A percentile compares a stretch with the other conserved stretches of the same genome.
These are phyloP conservation scores for Aspergillus nomiae DNA, from an alignment of 2,329 filamentous ascomycete species.

Conservation along the genomic window DNA sequence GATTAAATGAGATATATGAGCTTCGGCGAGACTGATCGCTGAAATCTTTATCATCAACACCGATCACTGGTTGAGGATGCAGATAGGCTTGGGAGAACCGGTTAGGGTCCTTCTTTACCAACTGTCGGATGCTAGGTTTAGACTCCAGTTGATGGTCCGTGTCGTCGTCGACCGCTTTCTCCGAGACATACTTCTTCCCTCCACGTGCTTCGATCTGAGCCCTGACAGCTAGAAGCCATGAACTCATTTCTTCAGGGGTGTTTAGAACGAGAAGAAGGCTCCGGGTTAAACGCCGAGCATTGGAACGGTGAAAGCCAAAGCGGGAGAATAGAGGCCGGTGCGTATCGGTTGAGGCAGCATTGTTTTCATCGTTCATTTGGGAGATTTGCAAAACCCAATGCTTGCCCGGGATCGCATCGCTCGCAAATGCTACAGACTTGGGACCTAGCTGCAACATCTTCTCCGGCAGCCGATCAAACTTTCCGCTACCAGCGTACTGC, in stretches of 20 bases:
- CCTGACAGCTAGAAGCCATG: conserved; percentile 49
- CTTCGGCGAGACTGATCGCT: conserved; percentile 30
- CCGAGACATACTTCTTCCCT: conserved; percentile 46
- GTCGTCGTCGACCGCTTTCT: conserved; percentile 36
- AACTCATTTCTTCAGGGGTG: conserved; percentile 46
- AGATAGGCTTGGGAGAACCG: conserved; percentile 34
- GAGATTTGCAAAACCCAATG: conserved; percentile 53
- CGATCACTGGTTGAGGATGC: conserved; percentile 27
- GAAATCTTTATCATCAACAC: conserved; percentile 28
- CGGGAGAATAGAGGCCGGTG: conserved; percentile 42
- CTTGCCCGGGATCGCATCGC: conserved; percentile 52
- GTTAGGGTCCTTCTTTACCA: conserved; percentile 39
- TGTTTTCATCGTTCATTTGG: conserved; percentile 37
- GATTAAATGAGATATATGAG: conserved; percentile 33
- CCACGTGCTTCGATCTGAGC: conserved; percentile 49
- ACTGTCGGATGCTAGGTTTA: conserved; percentile 32
- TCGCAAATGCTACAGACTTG: conserved; percentile 51
- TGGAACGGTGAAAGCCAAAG: conserved; percentile 40
- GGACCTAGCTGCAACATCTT: conserved; percentile 49
- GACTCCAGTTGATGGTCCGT: conserved; percentile 28
- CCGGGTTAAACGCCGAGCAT: conserved; percentile 37
- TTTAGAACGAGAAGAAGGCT: conserved; percentile 49
- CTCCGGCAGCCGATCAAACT: conserved; percentile 49
- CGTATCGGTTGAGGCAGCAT: conserved; percentile 26
- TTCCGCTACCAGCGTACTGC: conserved; percentile 48